Base-by-base conservation (phyloP, 2,329 filamentous ascomycete species). In the Colletotrichum ledebouriae region DNA sequence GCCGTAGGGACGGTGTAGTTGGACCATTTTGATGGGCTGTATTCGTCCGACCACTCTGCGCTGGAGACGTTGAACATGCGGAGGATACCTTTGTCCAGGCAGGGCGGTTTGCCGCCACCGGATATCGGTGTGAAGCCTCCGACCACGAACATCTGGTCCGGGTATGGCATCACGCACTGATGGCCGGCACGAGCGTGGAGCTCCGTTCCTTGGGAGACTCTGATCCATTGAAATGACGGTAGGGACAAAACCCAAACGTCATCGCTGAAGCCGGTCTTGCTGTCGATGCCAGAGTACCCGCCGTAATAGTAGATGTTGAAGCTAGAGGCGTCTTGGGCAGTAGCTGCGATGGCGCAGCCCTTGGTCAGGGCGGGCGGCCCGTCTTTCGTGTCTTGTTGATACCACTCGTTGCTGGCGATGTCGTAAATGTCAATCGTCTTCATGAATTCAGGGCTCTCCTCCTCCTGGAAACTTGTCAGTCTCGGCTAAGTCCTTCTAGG, bases 231-330 rank as follows among this genome's bases (percentile, higher is more conserved):
- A 76, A 97, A 97, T 0, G 90, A 90, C 0, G 93, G 93, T 6
- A 97, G 80, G 0, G 92, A 93, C 12, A 96, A 82, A 22, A 94
- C 90, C 92, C 92, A 96, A 76, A 95, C 91, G 53, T 93, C 91
- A 69, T 94, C 89, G 61, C 77, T 83, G 71, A 83, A 87, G 15
- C 76, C 69, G 0, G 78, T 67, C 0, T 50, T 59, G 0, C 67
- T 33, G 63, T 84, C 66, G 6, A 89, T 71, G 0, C 87, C 88
- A 65, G 88, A 80, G 74, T 91, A 94, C 0, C 93, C 93, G 15
- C 92, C 93, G 73, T 94, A 96, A 80, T 93, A 93, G 81, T 95
- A 94, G 57, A 97, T 90, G 75, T 94, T 94, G 78, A 91, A 92
- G 67, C 90, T 94, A 11, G 91, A 92, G 39, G 83, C 84, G 75